Evolutionary conservation across 768 basidiomycete genomes (phyloP).

Genomic region (Macrocybe gigantea): DNA sequence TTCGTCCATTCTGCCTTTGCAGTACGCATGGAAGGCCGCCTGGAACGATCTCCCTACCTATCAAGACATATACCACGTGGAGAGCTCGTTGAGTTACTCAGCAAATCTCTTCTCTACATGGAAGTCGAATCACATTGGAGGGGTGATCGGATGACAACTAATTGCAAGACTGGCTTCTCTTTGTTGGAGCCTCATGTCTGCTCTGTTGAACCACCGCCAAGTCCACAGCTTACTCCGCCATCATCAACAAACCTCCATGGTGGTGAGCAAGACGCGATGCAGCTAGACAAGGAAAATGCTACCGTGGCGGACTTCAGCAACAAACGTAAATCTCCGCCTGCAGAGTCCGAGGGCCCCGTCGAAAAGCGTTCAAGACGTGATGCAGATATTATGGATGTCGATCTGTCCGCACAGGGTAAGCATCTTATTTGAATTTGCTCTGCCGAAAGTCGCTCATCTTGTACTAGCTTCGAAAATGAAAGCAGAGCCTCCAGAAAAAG

Average conservation of each 20-base stretch:
- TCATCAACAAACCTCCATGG: too few relatives aligned
- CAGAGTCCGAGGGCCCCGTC: conserved; percentile 39
- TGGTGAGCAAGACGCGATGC: too few relatives aligned
- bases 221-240: too few relatives aligned
- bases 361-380: conserved; percentile 63
- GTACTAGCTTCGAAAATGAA: conserved; percentile 8
- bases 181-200: conserved; percentile 74
- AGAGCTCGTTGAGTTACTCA: conserved; percentile 74
- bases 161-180: conserved; percentile 68
- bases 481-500: conserved; percentile 8
- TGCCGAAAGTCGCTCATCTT: neutral
- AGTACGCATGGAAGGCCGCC: conserved; percentile 66
- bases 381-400: conserved; percentile 42
- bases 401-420: conserved; percentile 28
- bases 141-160: conserved; percentile 49
- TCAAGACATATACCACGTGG: conserved; percentile 75
- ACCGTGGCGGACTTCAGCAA: neutral
- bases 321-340: conserved; percentile 54
- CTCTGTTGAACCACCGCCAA: conserved; percentile 36
- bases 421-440: neutral
- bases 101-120: conserved; percentile 72
- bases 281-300: too few relatives aligned
- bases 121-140: conserved; percentile 86
- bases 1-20: conserved; percentile 80
- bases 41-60: conserved; percentile 64